Evolutionary conservation across 1,284 basidiomycete genomes (phyloP), one percentile per base, ranked within the genome.

Genomic region (Moesziomyces globuligerus): DNA sequence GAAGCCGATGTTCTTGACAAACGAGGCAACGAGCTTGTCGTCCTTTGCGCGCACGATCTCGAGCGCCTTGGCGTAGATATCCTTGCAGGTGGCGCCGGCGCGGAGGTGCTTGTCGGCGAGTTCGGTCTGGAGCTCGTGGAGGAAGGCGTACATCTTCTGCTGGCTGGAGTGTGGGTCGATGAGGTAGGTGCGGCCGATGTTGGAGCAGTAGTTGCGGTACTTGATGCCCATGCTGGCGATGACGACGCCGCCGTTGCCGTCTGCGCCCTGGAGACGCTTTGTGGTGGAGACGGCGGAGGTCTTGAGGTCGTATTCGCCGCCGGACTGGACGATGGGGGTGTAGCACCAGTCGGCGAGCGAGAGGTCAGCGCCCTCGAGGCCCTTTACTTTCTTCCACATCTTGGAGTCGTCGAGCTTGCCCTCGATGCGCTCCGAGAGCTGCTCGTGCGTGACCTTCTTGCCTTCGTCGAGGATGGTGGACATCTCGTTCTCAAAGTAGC

Each of bases 311-410:
- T 96, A 98, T 38, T 89, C 89, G 17, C 92, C 91, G 52, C 90
- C 91, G 3, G 94, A 97, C 80, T 97, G 94, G 78, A 98, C 92
- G 81, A 97, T 94, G 3, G 95, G 94, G 5, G 91, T 89, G 83
- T 95, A 97, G 73, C 92, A 92, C 84, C 94, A 95, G 83, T 98
- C 94, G 3, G 91, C 90, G 11, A 90, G 87, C 24, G 86, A 85
- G 86, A 91, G 93, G 81, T 98, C 94, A 57, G 94, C 86, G 23
- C 57, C 65, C 38, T 78, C 74, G 39, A 77, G 60, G 23, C 69
- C 74, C 79, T 90, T 93, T 89, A 91, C 91, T 59, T 76, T 83
- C 43, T 78, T 73, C 84, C 83, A 84, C 59, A 81, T 75, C 41
- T 83, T 94, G 90, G 13, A 90, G 90, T 44, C 90, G 89, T 84